phyloP scores from a whole-genome alignment of 2,329 filamentous ascomycete genomes.

The Conoideocrella luteorostrata region DNA sequence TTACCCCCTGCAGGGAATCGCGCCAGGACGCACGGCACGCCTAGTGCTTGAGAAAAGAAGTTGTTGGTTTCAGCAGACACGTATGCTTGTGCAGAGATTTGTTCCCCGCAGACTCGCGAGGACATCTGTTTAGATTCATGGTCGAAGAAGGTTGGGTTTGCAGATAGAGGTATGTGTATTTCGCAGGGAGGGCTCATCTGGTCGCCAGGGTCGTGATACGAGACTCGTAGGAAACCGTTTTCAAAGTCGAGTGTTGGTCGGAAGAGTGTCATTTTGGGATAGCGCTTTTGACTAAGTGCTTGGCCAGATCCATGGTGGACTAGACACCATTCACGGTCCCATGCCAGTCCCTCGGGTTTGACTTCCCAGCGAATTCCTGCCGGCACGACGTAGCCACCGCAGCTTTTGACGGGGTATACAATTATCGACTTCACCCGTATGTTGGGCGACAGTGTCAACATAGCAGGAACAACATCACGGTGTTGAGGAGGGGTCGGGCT shows the following conservation, averaged over 20 bases:
- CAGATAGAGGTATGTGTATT: constrained; percentile 57
- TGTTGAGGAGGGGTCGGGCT: background rate
- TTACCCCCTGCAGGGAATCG: constrained; percentile 68
- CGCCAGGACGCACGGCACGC: constrained; percentile 74
- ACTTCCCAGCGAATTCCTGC: constrained; percentile 64
- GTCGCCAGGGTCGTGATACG: constrained; percentile 32
- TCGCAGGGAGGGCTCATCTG: constrained; percentile 10
- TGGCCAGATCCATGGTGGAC: constrained; percentile 79
- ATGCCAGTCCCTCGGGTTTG: constrained; percentile 73
- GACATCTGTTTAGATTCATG: constrained; percentile 32
- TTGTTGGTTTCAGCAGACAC: constrained; percentile 54
- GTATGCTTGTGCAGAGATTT: constrained; percentile 66
- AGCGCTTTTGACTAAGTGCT: constrained; percentile 81
- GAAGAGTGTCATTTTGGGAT: constrained; percentile 82
- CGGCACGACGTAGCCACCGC: constrained; percentile 70
- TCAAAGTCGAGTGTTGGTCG: constrained; percentile 67
- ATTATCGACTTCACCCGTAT: constrained; percentile 54
- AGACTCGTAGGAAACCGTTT: constrained; percentile 57
- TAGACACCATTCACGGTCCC: constrained; percentile 96
- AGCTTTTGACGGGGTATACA: constrained; percentile 93
- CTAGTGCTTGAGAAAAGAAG: constrained; percentile 73
- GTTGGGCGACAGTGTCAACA: too few relatives aligned
- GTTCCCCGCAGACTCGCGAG: constrained; percentile 78
- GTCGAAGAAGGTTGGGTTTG: constrained; percentile 54
- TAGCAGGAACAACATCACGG: too few relatives aligned